Conservation (phyloP, 164 flowering plant species). For the Aristolochia californica region DNA sequence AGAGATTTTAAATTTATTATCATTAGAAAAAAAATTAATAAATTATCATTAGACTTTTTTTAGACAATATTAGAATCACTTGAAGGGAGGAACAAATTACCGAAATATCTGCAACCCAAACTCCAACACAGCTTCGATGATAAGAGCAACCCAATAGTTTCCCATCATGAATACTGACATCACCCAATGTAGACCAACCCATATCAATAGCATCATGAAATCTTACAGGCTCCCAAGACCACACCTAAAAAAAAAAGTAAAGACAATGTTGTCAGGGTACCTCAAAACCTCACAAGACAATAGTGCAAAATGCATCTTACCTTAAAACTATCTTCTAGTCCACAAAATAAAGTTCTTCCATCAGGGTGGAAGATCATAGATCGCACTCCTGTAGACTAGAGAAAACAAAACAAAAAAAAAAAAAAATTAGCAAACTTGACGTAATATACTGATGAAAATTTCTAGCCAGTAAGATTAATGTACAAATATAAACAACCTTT, state of each 20-base stretch:
- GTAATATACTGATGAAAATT: too few species aligned
- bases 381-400: conserved; percentile 79
- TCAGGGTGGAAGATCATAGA: conserved; percentile 87
- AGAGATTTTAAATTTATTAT: conserved; percentile 17
- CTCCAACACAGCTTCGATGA: conserved; percentile 98
- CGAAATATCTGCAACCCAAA: conserved; percentile 97
- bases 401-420: conserved; percentile 1
- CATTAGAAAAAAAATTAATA: conserved; percentile 61
- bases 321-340: conserved; percentile 89
- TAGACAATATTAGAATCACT: neutral
- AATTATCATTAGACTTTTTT: conserved; percentile 38
- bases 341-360: conserved; percentile 90
- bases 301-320: conserved; percentile 17
- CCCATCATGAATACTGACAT: conserved; percentile 89
- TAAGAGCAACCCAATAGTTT: conserved; percentile 98
- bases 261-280: neutral
- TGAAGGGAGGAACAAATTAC: conserved; percentile 22
- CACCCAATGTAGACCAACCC: conserved; percentile 96
- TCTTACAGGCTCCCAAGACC: conserved; percentile 92
- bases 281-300: neutral
- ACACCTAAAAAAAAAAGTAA: conserved; percentile 37
- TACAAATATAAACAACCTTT: too few species aligned
- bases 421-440: too few species aligned
- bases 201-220: conserved; percentile 92
- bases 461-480: too few species aligned